Evolutionary conservation across 2,329 filamentous ascomycete species (phyloP).

Genomic region (Colletotrichum sp.): DNA sequence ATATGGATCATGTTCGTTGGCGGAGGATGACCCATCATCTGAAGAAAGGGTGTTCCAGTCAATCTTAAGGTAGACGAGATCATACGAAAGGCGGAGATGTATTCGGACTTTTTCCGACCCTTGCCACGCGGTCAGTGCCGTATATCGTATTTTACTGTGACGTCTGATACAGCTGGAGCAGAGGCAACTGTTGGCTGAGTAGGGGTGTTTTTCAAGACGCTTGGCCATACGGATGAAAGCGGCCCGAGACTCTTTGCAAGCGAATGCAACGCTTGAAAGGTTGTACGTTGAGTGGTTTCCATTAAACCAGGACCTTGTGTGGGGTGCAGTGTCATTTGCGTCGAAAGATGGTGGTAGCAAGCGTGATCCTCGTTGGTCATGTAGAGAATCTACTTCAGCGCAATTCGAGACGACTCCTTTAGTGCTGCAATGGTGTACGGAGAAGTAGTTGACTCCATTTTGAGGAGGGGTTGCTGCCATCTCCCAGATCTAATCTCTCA

Average conservation of each 20-base stretch:
- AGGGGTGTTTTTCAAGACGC: too few relatives aligned
- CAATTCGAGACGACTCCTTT: background rate
- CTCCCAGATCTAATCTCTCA: background rate
- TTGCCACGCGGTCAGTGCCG: background rate
- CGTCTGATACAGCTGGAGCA: too few relatives aligned
- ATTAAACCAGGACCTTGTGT: rapidly evolving
- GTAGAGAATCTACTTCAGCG: rapidly evolving
- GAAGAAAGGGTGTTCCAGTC: rapidly evolving
- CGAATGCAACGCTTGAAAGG: rapidly evolving
- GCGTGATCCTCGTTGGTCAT: background rate
- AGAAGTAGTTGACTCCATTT: background rate
- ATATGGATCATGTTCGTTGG: too few relatives aligned
- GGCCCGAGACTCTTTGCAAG: background rate
- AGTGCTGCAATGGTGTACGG: rapidly evolving
- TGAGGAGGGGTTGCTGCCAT: background rate
- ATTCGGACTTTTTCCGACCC: rapidly evolving
- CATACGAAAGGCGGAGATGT: background rate
- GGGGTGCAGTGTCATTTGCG: rapidly evolving
- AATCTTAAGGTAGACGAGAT: background rate
- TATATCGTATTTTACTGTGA: background rate
- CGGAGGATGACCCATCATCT: rapidly evolving
- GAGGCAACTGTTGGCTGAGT: too few relatives aligned
- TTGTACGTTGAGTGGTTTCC: rapidly evolving
- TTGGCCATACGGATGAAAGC: background rate
- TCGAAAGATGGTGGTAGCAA: background rate